Percentiles rank a stretch among this genome's conserved stretches.
These are phyloP conservation scores for Sicyos edulis DNA, from an alignment of 306 rosid genomes.

Conservation along the genomic window DNA sequence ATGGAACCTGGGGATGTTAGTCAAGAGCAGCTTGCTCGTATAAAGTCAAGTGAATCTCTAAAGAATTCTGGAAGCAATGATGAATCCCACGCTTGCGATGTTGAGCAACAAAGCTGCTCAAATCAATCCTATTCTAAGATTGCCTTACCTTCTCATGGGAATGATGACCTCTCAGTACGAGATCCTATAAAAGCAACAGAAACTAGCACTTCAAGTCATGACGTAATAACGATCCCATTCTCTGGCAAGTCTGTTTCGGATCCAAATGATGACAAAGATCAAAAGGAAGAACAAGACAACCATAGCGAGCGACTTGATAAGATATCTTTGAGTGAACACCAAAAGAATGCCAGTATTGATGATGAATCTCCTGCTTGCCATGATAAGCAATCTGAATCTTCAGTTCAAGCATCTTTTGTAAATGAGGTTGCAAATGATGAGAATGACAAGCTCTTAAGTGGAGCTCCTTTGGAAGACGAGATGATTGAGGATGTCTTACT, in stretches of 20 bases:
- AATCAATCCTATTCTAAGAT: conserved; percentile 10
- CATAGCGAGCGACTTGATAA: conserved; percentile 29
- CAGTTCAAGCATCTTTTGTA: conserved; percentile 31
- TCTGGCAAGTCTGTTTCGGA: conserved; percentile 22
- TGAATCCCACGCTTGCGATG: background rate
- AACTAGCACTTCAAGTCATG: conserved; percentile 29
- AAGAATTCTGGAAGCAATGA: background rate
- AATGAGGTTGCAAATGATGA: background rate
- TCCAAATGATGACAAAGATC: conserved; percentile 12
- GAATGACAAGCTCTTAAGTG: conserved; percentile 14
- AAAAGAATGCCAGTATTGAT: conserved; percentile 30
- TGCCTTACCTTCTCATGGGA: conserved; percentile 13
- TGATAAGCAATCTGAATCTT: conserved; percentile 33
- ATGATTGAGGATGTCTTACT: conserved; percentile 24
- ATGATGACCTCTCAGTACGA: conserved; percentile 9
- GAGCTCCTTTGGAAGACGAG: conserved; percentile 27
- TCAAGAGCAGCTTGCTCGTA: background rate
- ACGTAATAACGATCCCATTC: conserved; percentile 20
- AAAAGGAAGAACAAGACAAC: conserved; percentile 15
- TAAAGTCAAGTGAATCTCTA: background rate
- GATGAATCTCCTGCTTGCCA: conserved; percentile 26
- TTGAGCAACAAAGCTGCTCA: background rate
- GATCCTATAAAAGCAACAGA: conserved; percentile 30
- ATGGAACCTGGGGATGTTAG: background rate
- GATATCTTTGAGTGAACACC: conserved; percentile 33